Base-by-base conservation (phyloP, 805 yeast genomes). In the Monosporozyma siamensis region DNA sequence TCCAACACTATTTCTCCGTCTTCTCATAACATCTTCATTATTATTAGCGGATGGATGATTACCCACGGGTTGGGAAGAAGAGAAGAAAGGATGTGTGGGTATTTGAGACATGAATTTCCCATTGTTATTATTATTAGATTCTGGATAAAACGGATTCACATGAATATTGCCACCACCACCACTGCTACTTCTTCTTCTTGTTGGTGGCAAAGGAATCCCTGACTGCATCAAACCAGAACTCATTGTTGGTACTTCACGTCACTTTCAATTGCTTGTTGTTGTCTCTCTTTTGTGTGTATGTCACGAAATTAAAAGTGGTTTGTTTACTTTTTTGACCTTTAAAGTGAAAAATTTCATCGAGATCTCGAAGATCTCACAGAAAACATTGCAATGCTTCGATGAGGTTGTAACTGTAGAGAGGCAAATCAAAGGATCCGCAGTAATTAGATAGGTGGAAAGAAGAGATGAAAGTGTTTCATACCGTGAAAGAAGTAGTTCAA, bases 391-490 rank as follows among this genome's bases (percentile, higher is more conserved):
- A n/a, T n/a, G n/a, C n/a, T n/a, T n/a, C n/a, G n/a, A n/a, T n/a
- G n/a, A n/a, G n/a, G n/a, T n/a, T n/a, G n/a, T n/a, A n/a, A n/a
- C n/a, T n/a, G n/a, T n/a, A n/a, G n/a, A n/a, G n/a, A n/a, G n/a
- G n/a, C n/a, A n/a, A n/a, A n/a, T n/a, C n/a, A n/a, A n/a, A n/a
- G n/a, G n/a, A n/a, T n/a, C n/a, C n/a, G n/a, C n/a, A n/a, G n/a
- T n/a, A n/a, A n/a, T n/a, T n/a, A n/a, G n/a, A n/a, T n/a, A n/a
- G n/a, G n/a, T n/a, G n/a, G n/a, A n/a, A n/a, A n/a, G n/a, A n/a
- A n/a, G n/a, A n/a, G n/a, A 58, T 58, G 61, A 49, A 48, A 43
- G 51, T 56, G 5, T 44, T 56, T 11, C 52, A 51, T 40, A 52
- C 52, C 3, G 47, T 56, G 10, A 41, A 47, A 36, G 63, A 55